A percentile compares a stretch with the other conserved stretches of the same genome.
Conservation (phyloP, 2,329 filamentous ascomycete species). For the Sclerotinia trifoliorum region DNA sequence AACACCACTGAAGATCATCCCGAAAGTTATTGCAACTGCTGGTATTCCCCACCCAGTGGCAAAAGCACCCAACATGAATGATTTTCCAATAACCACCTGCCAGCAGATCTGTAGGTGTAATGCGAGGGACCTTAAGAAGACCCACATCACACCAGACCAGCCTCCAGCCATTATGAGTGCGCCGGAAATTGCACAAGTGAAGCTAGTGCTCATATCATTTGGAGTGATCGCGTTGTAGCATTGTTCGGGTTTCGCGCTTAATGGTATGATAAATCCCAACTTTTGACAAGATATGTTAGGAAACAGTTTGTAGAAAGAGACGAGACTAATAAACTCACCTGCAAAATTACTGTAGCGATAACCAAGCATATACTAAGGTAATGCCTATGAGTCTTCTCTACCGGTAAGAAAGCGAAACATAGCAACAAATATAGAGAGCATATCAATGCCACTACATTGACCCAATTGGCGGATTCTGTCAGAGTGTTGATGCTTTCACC, state of each 20-base stretch:
- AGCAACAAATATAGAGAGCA: slow-evolving; percentile 73
- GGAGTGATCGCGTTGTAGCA: slow-evolving; percentile 91
- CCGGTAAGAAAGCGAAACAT: slow-evolving; percentile 77
- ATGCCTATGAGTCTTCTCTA: slow-evolving; percentile 87
- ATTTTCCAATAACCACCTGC: slow-evolving; percentile 84
- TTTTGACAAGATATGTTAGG: slow-evolving; percentile 43
- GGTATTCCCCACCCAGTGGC: slow-evolving; percentile 82
- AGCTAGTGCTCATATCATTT: slow-evolving; percentile 80
- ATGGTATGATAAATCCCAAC: slow-evolving; percentile 87
- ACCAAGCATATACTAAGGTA: slow-evolving; percentile 89
- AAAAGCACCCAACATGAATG: slow-evolving; percentile 85
- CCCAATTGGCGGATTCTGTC: slow-evolving; percentile 71
- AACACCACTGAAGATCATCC: slow-evolving; percentile 82
- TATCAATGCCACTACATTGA: slow-evolving; percentile 72
- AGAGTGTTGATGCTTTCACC: slow-evolving; percentile 58
- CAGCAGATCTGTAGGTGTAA: slow-evolving; percentile 98
- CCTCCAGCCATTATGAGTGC: slow-evolving; percentile 83
- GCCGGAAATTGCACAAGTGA: slow-evolving; percentile 84
- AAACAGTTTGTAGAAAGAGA: neutral
- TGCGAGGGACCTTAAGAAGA: slow-evolving; percentile 84
- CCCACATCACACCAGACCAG: slow-evolving; percentile 82
- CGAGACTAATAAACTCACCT: slow-evolving; percentile 54
- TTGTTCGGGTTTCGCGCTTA: slow-evolving; percentile 73
- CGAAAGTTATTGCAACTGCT: slow-evolving; percentile 69
- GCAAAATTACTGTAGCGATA: slow-evolving; percentile 72